phyloP scores from a whole-genome alignment of 2,329 filamentous ascomycete genomes.

The Fusarium graminum region DNA sequence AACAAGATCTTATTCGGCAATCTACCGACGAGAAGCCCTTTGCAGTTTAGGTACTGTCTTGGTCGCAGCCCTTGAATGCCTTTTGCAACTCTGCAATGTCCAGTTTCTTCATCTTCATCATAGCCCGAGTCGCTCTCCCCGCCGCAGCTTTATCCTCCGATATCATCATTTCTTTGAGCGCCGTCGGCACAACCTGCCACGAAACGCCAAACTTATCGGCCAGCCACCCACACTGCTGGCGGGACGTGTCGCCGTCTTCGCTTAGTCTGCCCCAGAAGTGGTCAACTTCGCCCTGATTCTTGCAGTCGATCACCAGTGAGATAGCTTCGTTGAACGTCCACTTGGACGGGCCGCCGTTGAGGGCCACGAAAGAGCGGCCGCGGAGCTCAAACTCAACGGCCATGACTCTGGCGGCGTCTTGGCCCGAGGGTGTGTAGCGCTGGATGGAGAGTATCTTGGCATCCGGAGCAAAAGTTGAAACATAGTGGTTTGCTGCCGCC shows the following conservation, averaged over 20 bases:
- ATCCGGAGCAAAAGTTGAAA: constrained; percentile 56
- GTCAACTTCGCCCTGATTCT: constrained; percentile 61
- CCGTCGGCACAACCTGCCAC: constrained; percentile 62
- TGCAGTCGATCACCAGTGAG: constrained; percentile 60
- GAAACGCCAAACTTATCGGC: constrained; percentile 60
- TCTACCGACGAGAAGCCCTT: neutral
- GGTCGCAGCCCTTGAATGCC: constrained; percentile 46
- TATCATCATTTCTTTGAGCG: constrained; percentile 53
- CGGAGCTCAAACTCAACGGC: constrained; percentile 56
- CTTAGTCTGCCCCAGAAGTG: constrained; percentile 61
- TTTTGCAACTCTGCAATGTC: constrained; percentile 56
- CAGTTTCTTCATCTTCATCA: constrained; percentile 61
- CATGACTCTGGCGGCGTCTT: constrained; percentile 53
- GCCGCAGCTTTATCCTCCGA: constrained; percentile 54
- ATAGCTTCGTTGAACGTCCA: constrained; percentile 58
- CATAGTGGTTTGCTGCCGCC: constrained; percentile 59
- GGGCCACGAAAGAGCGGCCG: constrained; percentile 56
- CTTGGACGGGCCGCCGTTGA: constrained; percentile 59
- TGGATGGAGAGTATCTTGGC: constrained; percentile 54
- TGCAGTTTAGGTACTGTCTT: too few relatives aligned
- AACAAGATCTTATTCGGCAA: constrained; percentile 12
- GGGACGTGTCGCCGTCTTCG: constrained; percentile 55
- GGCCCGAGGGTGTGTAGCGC: constrained; percentile 49
- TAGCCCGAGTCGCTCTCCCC: constrained; percentile 50
- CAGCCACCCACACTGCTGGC: constrained; percentile 61